Base-by-base conservation (phyloP, 176 grass and related monocot species). In the Musa troglodytarum region DNA sequence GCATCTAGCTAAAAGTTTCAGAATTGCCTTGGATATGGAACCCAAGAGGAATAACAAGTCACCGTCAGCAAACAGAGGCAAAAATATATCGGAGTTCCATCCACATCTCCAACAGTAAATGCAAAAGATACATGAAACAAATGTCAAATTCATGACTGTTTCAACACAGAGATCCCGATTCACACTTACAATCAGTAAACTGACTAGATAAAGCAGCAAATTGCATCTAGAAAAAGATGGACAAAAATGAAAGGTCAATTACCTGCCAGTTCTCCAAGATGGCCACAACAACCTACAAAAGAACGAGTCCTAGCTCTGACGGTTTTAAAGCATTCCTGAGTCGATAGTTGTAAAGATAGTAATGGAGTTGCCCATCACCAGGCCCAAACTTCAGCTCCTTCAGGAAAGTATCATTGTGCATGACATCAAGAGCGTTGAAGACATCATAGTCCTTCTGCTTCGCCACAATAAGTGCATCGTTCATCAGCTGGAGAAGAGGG, bases 381-480 rank as follows among this genome's bases (percentile, higher is more conserved):
- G 91, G 91, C 13, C 96, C 96, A 80, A 99, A 99, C 78, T 99
- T 99, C 71, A 99, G 82, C 34, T 99, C 91, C 80, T 89, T 99
- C 50, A 99, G 85, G 78, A 99, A 95, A 1, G 76, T 86, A 9
- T 99, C 88, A 9, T 99, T 99, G 43, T 99, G 84, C 96, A 99
- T 99, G 25, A 89, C 96, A 83, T 99, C 88, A 12, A 99, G 90
- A 1, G 96, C 96, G 28, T 99, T 99, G 83, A 99, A 99, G 55
- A 99, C 96, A 81, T 99, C 96, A 77, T 83, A 99, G 15, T 93
- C 78, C 83, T 86, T 95, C 81, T 89, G 88, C 81, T 95, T 99
- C 28, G 96, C 96, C 75, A 95, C 85, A 67, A 99, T 92, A 68
- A 99, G 86, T 0, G 90, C 86, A 79, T 99, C 96, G 1, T 95